Evolutionary conservation across 2,329 filamentous ascomycete species (phyloP).

Genomic region (Botryotinia convoluta): DNA sequence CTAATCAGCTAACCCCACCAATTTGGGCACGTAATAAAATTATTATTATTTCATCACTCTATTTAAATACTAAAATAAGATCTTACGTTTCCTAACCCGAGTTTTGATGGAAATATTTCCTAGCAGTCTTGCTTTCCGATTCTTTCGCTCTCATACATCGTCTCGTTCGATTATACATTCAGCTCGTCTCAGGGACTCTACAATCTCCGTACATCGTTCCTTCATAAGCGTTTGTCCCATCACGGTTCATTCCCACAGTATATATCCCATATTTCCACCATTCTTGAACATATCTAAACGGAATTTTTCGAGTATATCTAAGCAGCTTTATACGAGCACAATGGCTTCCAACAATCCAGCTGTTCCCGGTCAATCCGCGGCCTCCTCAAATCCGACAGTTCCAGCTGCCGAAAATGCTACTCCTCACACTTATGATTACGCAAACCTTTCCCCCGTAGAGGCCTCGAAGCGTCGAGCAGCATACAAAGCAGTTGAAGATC

Average conservation of each 20-base stretch:
- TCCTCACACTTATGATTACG: slow-evolving; percentile 19
- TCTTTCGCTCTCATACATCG: neutral
- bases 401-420: slow-evolving; percentile 25
- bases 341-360: slow-evolving; percentile 18
- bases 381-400: slow-evolving; percentile 22
- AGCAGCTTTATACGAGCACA: neutral
- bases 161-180: neutral
- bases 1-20: neutral
- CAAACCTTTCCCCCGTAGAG: slow-evolving; percentile 52
- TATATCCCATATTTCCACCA: neutral
- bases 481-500: slow-evolving; percentile 68
- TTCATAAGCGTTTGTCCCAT: neutral
- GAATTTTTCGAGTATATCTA: neutral
- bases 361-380: slow-evolving; percentile 23
- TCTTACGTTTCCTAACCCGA: neutral
- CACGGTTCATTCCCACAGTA: neutral
- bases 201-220: neutral
- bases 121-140: neutral
- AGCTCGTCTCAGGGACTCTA: neutral
- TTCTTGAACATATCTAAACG: neutral
- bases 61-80: neutral
- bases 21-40: neutral
- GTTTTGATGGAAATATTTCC: slow-evolving; percentile 18
- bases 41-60: neutral
- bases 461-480: slow-evolving; percentile 73